Evolutionary conservation across 257 asterid species (phyloP).

Genomic region (Solanum sejunctum): DNA sequence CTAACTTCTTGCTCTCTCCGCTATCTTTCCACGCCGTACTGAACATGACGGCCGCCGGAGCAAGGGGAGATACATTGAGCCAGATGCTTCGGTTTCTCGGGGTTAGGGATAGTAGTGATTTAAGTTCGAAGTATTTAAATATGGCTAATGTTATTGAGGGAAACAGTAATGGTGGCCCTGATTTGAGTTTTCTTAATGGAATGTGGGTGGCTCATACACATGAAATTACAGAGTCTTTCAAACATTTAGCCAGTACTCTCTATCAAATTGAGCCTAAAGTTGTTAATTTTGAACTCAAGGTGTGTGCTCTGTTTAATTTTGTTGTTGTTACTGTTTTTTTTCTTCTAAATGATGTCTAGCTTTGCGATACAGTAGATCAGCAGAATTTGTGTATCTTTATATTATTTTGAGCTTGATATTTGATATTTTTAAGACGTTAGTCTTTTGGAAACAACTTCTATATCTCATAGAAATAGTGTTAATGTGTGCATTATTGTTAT

Average conservation of each 20-base stretch:
- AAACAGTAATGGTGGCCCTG: not conserved
- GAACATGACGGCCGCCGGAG: constrained; percentile 34
- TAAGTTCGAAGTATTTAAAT: not conserved
- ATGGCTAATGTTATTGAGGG: not conserved
- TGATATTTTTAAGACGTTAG: too few species aligned
- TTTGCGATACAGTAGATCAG: too few species aligned
- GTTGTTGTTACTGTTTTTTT: not conserved
- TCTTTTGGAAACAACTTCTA: too few species aligned
- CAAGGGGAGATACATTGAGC: constrained; percentile 26
- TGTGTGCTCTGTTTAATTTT: not conserved
- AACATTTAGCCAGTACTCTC: not conserved
- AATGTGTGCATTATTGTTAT: not conserved
- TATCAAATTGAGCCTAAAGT: not conserved
- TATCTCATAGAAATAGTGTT: too few species aligned
- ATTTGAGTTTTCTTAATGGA: not conserved
- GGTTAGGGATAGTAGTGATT: constrained; percentile 12
- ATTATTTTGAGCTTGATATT: too few species aligned
- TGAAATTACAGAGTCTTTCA: not conserved
- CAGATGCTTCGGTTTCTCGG: constrained; percentile 29
- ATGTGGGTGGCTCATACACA: not conserved
- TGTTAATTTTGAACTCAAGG: not conserved
- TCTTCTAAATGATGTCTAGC: not conserved
- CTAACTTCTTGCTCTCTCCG: constrained; percentile 44
- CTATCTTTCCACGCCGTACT: constrained; percentile 37
- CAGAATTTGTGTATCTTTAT: too few species aligned